Conservation (phyloP, 371 early-diverging fungal species). For the Blakeslea trispora region DNA sequence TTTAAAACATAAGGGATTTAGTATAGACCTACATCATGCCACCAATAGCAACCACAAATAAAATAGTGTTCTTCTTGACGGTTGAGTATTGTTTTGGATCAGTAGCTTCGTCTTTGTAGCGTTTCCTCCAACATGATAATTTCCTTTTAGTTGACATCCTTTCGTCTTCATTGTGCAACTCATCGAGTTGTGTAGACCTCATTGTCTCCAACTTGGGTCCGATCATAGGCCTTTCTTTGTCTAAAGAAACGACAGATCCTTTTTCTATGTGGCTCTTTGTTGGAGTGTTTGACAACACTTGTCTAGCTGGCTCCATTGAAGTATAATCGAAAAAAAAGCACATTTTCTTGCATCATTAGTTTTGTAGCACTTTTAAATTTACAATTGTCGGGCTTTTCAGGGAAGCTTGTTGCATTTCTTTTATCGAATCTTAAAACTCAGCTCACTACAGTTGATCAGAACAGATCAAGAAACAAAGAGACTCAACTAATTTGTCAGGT, state of each 20-base stretch:
- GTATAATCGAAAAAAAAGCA: constrained; percentile 1
- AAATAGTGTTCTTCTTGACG: constrained; percentile 29
- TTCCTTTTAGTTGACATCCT: not conserved
- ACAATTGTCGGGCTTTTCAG: no score
- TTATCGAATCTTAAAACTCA: no score
- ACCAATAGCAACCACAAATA: constrained; percentile 30
- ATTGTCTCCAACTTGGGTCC: constrained; percentile 17
- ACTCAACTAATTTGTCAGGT: no score
- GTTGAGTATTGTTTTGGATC: constrained; percentile 19
- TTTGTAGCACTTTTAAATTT: no score
- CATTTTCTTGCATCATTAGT: no score
- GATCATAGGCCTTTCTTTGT: constrained; percentile 23
- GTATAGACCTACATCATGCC: constrained; percentile 27
- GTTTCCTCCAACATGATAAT: constrained; percentile 1
- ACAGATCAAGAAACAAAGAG: no score
- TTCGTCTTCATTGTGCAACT: not conserved
- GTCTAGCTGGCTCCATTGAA: constrained; percentile 21
- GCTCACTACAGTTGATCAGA: no score
- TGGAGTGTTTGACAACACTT: constrained; percentile 18
- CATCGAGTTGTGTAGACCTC: constrained; percentile 6
- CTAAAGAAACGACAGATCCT: constrained; percentile 23
- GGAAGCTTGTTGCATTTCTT: no score
- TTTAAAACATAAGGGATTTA: no score
- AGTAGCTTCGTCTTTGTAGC: not conserved
- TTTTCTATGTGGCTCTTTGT: constrained; percentile 24